Evolutionary conservation across 2,329 filamentous ascomycete genomes (phyloP), one percentile per base, ranked within the genome.

Genomic region (Colletotrichum sublineola): DNA sequence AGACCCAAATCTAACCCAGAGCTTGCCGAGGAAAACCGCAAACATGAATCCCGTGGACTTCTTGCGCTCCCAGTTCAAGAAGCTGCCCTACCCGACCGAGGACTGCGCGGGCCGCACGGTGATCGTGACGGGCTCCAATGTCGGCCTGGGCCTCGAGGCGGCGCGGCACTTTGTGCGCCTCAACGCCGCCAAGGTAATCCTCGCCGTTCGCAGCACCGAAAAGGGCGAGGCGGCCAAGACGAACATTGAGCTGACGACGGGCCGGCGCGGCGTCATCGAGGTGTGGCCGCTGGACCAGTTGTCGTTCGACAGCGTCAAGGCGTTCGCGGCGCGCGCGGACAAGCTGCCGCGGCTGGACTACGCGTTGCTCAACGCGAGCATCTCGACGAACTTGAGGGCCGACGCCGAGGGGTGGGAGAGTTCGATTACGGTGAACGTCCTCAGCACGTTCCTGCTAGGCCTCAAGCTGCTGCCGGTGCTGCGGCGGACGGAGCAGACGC

Each of bases 241-340:
- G 3, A 77, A 81, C 15, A 82, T 84, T 31, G 65, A 67, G 73
- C 56, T 71, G 0, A 66, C 71, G 57, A 70, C 66, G 46, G 68
- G 70, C 11, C 20, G 52, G 29, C 42, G 44, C 3, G 74, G 73
- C 6, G 73, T 78, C 1, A 77, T 85, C 24, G 81, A 85, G 36
- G 82, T 86, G 18, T 88, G 84, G 84, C 57, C 79, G 5, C 75
- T 87, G 9, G 84, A 88, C 70, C 81, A 87, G 36, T 48, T 52
- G 46, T 71, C 65, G 6, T 68, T 75, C 79, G 80, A 73, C 36
- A 75, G 70, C 64, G 73, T 75, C 36, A 71, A 73, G 56, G 70
- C 29, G 77, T 87, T 88, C 72, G 82, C 78, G 12, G 73, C 74
- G 5, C 71, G 78, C 18, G 71, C 75, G 1, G 74, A 76, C 29